These are phyloP conservation scores for Plantago major DNA, from an alignment of 257 asterid genomes.

Conservation along the genomic window DNA sequence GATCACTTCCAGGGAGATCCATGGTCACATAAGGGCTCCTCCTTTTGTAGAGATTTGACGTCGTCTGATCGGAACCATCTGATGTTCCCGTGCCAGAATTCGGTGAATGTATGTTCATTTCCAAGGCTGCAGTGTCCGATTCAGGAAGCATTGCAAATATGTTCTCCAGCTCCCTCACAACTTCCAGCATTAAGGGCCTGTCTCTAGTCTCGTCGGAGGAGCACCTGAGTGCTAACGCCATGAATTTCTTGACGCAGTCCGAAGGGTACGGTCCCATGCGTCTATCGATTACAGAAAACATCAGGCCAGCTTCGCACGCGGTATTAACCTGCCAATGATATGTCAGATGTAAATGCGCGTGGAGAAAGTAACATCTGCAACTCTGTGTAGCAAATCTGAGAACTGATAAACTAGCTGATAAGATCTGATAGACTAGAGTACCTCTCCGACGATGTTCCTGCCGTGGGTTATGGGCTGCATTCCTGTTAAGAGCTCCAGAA, in stretches of 20 bases:
- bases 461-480: conserved; percentile 84
- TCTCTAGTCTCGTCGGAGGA: conserved; percentile 61
- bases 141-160: conserved; percentile 43
- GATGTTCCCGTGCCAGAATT: conserved; percentile 37
- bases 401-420: neutral
- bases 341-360: conserved; percentile 8
- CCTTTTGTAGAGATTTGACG: conserved; percentile 28
- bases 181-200: conserved; percentile 68
- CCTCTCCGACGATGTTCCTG: conserved; percentile 86
- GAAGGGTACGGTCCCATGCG: conserved; percentile 68
- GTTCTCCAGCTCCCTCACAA: conserved; percentile 71
- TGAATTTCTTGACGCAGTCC: conserved; percentile 51
- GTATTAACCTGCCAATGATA: conserved; percentile 41
- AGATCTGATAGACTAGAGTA: conserved; percentile 8
- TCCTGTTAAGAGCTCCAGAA: conserved; percentile 78
- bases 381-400: too few species aligned
- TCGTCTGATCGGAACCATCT: conserved; percentile 28
- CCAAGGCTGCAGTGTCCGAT: conserved; percentile 19
- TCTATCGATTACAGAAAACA: conserved; percentile 64
- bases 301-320: conserved; percentile 56
- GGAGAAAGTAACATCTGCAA: neutral
- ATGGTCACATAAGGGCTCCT: conserved; percentile 35
- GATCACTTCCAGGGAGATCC: conserved; percentile 48
- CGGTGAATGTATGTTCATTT: conserved; percentile 16
- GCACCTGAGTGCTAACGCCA: conserved; percentile 63